These are phyloP conservation scores for Cladosporium sp. DNA, from an alignment of 2,329 filamentous ascomycete species.

Conservation along the genomic window DNA sequence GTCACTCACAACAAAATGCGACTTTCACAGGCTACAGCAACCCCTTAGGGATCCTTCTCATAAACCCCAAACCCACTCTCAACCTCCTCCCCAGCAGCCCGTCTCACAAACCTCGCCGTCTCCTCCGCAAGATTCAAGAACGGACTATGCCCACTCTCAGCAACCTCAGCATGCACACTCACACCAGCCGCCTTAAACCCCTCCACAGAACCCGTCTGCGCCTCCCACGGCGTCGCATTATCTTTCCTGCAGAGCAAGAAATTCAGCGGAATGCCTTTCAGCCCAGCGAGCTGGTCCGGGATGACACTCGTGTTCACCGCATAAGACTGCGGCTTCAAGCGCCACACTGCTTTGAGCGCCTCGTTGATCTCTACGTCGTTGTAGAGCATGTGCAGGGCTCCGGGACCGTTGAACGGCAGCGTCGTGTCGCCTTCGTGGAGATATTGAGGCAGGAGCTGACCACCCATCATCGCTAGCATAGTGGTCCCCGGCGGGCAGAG, in stretches of 20 bases:
- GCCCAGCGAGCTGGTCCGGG: constrained; percentile 16
- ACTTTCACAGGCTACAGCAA: background rate
- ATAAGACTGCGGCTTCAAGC: constrained; percentile 21
- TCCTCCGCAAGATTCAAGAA: constrained; percentile 22
- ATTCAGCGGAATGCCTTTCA: constrained; percentile 17
- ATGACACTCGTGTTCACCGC: constrained; percentile 10
- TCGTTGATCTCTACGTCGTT: constrained; percentile 22
- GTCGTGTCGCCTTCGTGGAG: constrained; percentile 19
- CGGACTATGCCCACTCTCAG: constrained; percentile 23
- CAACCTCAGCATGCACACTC: constrained; percentile 8
- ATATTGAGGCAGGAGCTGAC: constrained; percentile 22
- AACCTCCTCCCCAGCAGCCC: constrained; percentile 19
- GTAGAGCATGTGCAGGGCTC: constrained; percentile 22
- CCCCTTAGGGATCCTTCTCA: background rate
- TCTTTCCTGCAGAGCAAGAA: constrained; percentile 22
- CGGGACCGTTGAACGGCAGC: constrained; percentile 23
- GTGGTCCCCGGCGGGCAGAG: constrained; percentile 10
- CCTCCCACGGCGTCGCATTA: constrained; percentile 20
- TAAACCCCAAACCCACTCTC: constrained; percentile 17
- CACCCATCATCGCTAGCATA: constrained; percentile 21
- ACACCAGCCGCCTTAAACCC: constrained; percentile 19
- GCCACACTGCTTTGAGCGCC: constrained; percentile 22
- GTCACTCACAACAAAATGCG: background rate
- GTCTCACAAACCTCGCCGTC: constrained; percentile 22
- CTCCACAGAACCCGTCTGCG: constrained; percentile 14